Evolutionary conservation across 1,139 yeast species (phyloP), one percentile per base, ranked within the genome.

Genomic region (Kodamaea alishanica): DNA sequence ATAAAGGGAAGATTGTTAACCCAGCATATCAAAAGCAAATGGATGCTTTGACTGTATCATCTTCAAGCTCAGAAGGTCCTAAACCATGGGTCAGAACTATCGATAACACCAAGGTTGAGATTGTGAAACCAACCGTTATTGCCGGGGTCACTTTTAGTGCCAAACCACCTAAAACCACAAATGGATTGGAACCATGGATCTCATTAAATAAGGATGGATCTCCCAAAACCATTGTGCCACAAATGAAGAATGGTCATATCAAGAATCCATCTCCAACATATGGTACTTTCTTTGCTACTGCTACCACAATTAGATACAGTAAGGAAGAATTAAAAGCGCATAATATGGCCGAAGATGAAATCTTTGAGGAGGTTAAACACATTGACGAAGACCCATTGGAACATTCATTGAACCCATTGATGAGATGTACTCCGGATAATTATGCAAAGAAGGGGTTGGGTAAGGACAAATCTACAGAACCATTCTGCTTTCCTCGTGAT

Each of bases 401-500:
- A 52, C 81, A 78, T 32, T 63, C 73, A 20, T 70, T 88, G 55
- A 84, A 81, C 52, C 96, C 96, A 0, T 60, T 88, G 40, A 75
- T 86, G 52, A 73, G 96, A 61, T 88, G 96, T 63, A 84, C 90
- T 3, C 96, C 96, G 1, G 84, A 83, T 38, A 61, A 73, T 34
- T 88, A 84, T 56, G 71, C 69, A 53, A 75, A 73, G 50, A 84
- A 80, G 58, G 92, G 92, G 7, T 42, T 68, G 32, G 81, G 79
- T 28, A 78, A 77, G 51, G 76, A 76, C 45, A 58, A 61, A 23
- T 44, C 61, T 0, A 75, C 87, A 28, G 90, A 71, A 41, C 96
- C 96, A 11, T 85, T 87, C 59, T 88, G 96, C 60, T 77, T 85
- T 24, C 96, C 96, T 12, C 69, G 65, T 26, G 92, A 85, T 48